Conservation (phyloP, 208 protist species). For the Hexamita inflata region DNA sequence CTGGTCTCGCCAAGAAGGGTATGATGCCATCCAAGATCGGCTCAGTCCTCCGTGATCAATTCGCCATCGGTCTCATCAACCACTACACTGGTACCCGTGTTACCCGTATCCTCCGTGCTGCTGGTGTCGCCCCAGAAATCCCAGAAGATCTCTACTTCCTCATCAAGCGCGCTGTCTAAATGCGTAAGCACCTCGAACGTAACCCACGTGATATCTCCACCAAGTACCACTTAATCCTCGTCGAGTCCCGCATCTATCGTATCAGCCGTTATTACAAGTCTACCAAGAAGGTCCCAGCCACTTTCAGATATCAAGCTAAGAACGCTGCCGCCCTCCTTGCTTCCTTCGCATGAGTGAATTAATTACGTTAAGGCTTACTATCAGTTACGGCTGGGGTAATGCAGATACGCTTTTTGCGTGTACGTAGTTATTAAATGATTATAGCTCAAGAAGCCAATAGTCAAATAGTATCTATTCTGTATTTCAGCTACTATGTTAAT, state of each 20-base stretch:
- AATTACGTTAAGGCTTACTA: not conserved
- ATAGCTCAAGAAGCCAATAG: no score
- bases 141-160: slow-evolving; percentile 99
- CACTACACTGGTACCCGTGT: slow-evolving; percentile 96
- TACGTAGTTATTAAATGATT: no score
- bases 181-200: slow-evolving; percentile 97
- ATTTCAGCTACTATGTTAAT: no score
- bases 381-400: no score
- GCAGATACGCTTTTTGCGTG: no score
- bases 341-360: slow-evolving; percentile 1
- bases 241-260: slow-evolving; percentile 98
- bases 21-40: slow-evolving; percentile 95
- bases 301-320: slow-evolving; percentile 71
- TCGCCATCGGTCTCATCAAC: slow-evolving; percentile 87
- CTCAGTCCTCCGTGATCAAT: slow-evolving; percentile 91
- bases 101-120: slow-evolving; percentile 95
- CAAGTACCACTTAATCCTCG: slow-evolving; percentile 99
- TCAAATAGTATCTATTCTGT: no score
- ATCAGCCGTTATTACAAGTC: slow-evolving; percentile 94
- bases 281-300: slow-evolving; percentile 63
- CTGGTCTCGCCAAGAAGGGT: slow-evolving; percentile 94
- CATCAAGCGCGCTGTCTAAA: slow-evolving; percentile 95
- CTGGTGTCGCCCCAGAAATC: slow-evolving; percentile 89
- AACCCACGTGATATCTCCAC: slow-evolving; percentile 88
- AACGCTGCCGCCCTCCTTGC: slow-evolving; percentile 64